Conservation (phyloP, 1,139 yeast species). For the Scheffersomyces illinoinensis region DNA sequence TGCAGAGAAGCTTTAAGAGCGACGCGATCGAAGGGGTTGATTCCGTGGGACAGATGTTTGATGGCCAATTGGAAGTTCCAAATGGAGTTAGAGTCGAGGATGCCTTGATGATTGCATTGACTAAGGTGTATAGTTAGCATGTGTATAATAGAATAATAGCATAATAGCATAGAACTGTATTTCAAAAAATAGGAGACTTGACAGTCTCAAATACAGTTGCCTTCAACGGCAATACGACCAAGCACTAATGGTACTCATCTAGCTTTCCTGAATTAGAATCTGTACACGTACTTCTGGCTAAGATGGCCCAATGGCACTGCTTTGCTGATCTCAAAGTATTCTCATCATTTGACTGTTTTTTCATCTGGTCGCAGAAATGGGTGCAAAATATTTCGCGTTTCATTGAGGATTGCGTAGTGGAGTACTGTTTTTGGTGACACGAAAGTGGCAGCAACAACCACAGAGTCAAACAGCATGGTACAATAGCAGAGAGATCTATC, state of each 20-base stretch:
- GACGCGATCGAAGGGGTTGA: slow-evolving; percentile 56
- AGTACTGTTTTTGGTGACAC: not conserved
- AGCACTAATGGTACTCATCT: too few relatives aligned
- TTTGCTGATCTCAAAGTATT: not conserved
- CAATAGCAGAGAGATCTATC: not conserved
- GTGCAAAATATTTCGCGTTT: not conserved
- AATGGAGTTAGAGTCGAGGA: slow-evolving; percentile 68
- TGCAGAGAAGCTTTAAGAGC: slow-evolving; percentile 49
- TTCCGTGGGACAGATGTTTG: slow-evolving; percentile 64
- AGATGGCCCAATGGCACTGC: too few relatives aligned
- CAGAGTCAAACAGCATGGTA: not conserved
- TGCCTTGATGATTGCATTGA: slow-evolving; percentile 61
- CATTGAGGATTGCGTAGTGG: not conserved
- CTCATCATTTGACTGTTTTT: too few relatives aligned
- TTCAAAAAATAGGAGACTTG: not conserved
- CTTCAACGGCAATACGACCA: too few relatives aligned
- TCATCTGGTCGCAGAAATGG: not conserved
- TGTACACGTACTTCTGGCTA: too few relatives aligned
- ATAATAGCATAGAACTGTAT: not conserved
- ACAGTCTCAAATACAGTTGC: too few relatives aligned
- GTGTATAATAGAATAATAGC: not conserved
- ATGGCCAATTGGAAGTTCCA: slow-evolving; percentile 58
- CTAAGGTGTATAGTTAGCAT: slow-evolving; percentile 29
- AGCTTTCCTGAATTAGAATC: too few relatives aligned
- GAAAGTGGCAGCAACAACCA: not conserved